These are phyloP conservation scores for Triangularia setosa DNA, from an alignment of 2,329 filamentous ascomycete species.

Conservation along the genomic window DNA sequence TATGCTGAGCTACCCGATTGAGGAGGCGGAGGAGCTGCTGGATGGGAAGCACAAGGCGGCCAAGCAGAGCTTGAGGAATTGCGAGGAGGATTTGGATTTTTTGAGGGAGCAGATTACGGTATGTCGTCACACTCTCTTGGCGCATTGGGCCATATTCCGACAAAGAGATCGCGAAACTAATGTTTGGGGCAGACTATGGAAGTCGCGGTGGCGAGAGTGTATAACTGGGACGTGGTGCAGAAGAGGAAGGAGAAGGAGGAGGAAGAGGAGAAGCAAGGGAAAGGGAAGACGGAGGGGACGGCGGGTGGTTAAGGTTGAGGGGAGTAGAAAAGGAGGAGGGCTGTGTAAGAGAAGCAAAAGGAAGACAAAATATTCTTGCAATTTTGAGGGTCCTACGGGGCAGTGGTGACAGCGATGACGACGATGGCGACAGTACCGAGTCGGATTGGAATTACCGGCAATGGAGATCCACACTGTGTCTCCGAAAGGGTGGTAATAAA, in stretches of 20 bases:
- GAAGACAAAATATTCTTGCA: background rate
- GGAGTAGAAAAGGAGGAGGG: background rate
- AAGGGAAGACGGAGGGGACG: conserved; percentile 31
- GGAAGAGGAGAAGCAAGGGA: conserved; percentile 46
- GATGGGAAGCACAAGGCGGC: conserved; percentile 74
- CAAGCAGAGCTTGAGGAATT: conserved; percentile 75
- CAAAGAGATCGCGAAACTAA: conserved; percentile 7
- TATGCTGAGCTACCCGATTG: conserved; percentile 91
- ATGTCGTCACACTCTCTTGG: conserved; percentile 27
- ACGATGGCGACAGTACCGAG: background rate
- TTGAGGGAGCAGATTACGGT: conserved; percentile 91
- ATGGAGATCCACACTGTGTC: background rate
- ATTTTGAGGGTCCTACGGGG: background rate
- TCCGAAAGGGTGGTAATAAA: too few relatives aligned
- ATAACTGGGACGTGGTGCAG: conserved; percentile 98
- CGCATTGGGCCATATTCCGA: background rate
- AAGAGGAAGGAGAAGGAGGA: conserved; percentile 84
- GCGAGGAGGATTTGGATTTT: conserved; percentile 95
- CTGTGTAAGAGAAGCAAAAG: background rate
- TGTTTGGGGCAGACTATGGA: conserved; percentile 70
- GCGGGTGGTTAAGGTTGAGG: conserved; percentile 13
- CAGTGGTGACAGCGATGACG: background rate
- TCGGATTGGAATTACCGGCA: background rate
- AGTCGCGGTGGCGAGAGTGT: conserved; percentile 93
- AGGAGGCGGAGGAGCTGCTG: conserved; percentile 78